phyloP scores from a whole-genome alignment of 2,329 filamentous ascomycete genomes.

The Penicillium crustosum region DNA sequence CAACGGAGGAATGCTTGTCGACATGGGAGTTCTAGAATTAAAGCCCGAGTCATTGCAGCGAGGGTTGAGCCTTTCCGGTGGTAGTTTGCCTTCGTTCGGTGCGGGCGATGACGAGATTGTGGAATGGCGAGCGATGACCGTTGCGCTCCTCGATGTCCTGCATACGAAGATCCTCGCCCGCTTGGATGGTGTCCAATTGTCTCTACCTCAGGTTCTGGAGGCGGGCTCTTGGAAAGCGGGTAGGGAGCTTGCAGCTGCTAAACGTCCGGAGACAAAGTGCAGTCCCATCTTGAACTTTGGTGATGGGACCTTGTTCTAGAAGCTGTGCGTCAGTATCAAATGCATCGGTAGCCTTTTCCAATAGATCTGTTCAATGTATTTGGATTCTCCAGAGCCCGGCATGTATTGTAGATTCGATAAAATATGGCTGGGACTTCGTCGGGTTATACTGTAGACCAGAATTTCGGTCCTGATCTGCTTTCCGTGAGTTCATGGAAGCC shows the following conservation, averaged over 20 bases:
- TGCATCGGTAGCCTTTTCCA: neutral
- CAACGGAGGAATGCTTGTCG: constrained; percentile 69
- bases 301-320: constrained; percentile 43
- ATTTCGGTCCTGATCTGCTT: too few species aligned
- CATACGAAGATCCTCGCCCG: constrained; percentile 50
- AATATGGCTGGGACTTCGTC: neutral
- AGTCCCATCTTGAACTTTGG: constrained; percentile 43
- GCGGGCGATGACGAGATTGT: constrained; percentile 62
- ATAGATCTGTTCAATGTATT: neutral
- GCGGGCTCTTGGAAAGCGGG: constrained; percentile 56
- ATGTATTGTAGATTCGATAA: too few species aligned
- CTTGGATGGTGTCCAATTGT: constrained; percentile 43
- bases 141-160: constrained; percentile 60
- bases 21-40: constrained; percentile 54
- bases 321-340: neutral
- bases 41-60: constrained; percentile 48
- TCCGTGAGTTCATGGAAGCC: neutral
- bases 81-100: constrained; percentile 51
- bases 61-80: constrained; percentile 48
- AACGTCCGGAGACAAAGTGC: constrained; percentile 34
- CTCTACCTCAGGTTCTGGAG: constrained; percentile 54
- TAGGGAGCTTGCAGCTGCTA: constrained; percentile 38
- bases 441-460: too few species aligned
- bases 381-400: fast-evolving
- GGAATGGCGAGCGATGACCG: constrained; percentile 65